phyloP scores from a whole-genome alignment of 1,139 yeast species.

The Waltiozyma sp. region DNA sequence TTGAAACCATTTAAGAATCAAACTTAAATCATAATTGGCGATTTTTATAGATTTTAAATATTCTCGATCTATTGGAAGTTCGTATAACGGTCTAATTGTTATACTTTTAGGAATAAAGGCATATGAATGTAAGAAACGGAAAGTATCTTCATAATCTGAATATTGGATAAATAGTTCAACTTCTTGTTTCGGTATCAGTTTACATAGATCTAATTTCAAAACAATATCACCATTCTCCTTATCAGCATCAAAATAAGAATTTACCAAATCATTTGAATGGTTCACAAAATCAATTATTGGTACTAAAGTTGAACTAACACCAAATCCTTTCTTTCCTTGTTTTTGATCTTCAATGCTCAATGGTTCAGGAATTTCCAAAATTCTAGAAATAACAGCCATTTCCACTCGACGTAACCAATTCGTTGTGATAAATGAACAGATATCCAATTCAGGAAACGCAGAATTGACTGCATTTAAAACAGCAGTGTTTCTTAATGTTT shows the following conservation, averaged over 20 bases:
- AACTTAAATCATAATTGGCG: slow-evolving; percentile 11
- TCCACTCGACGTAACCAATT: slow-evolving; percentile 23
- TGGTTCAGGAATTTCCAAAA: slow-evolving; percentile 49
- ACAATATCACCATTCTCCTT: slow-evolving; percentile 34
- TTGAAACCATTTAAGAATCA: slow-evolving; percentile 15
- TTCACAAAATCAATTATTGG: slow-evolving; percentile 62
- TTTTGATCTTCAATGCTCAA: slow-evolving; percentile 12
- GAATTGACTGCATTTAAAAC: slow-evolving; percentile 7
- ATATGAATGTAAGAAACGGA: slow-evolving; percentile 38
- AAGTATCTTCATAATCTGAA: slow-evolving; percentile 34
- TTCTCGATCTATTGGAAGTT: slow-evolving; percentile 18
- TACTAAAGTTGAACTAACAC: slow-evolving; percentile 45
- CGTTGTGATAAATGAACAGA: slow-evolving; percentile 6
- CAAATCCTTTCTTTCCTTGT: slow-evolving; percentile 23
- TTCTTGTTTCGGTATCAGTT: slow-evolving; percentile 8
- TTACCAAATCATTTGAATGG: slow-evolving; percentile 33
- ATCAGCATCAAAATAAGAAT: slow-evolving; percentile 56
- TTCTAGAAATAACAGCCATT: slow-evolving; percentile 45
- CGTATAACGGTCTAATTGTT: slow-evolving; percentile 15
- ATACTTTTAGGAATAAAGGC: slow-evolving; percentile 42
- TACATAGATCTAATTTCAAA: slow-evolving; percentile 17
- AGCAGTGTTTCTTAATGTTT: slow-evolving; percentile 13
- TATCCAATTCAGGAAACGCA: not conserved
- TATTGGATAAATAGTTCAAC: slow-evolving; percentile 38
- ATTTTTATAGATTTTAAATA: slow-evolving; percentile 10